These are phyloP conservation scores for Carex arenaria DNA, from an alignment of 202 grass and related monocot genomes.

Conservation along the genomic window DNA sequence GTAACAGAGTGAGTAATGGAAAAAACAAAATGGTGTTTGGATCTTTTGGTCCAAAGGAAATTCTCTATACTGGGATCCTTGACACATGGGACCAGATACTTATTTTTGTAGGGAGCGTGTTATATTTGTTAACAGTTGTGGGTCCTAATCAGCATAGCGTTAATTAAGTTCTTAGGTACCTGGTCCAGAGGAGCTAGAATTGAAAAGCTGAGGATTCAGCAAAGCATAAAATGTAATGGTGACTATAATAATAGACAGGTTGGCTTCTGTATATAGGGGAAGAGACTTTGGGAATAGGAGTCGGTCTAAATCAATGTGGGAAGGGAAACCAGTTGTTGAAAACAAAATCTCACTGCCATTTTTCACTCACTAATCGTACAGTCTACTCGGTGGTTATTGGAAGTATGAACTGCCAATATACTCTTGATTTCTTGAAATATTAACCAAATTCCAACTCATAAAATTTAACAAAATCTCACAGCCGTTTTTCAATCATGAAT, in stretches of 20 bases:
- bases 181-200: background rate
- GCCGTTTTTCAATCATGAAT: no score
- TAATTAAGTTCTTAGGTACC: background rate
- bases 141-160: background rate
- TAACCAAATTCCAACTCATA: background rate
- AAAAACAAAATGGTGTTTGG: background rate
- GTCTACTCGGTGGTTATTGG: background rate
- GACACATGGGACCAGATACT: background rate
- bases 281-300: background rate
- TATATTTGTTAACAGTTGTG: background rate
- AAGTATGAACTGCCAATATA: background rate
- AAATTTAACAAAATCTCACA: background rate
- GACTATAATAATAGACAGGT: background rate
- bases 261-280: background rate
- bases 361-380: background rate
- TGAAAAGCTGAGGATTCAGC: background rate
- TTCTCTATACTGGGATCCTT: background rate
- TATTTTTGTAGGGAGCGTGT: background rate
- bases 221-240: background rate
- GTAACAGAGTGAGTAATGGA: background rate
- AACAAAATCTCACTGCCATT: background rate
- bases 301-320: background rate
- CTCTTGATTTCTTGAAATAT: slow-evolving; percentile 1
- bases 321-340: background rate
- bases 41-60: background rate